These are phyloP conservation scores for Arxiozyma slooffiae DNA, from an alignment of 1,139 yeast genomes.

Conservation along the genomic window DNA sequence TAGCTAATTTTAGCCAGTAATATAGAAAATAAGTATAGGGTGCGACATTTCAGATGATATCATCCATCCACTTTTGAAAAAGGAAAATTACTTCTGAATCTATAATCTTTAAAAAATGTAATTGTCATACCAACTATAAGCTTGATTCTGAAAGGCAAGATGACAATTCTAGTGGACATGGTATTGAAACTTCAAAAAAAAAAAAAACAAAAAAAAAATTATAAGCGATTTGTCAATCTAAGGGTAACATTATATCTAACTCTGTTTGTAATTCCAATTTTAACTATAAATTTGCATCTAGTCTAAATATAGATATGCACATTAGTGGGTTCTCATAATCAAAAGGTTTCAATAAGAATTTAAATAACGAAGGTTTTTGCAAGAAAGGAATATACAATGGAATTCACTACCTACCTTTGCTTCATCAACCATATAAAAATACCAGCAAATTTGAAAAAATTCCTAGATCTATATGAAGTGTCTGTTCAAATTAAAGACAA, in stretches of 20 bases:
- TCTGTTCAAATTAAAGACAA: constrained; percentile 24
- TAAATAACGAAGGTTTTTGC: constrained; percentile 18
- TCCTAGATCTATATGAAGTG: constrained; percentile 36
- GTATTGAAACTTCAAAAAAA: not conserved
- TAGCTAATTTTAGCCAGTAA: not conserved
- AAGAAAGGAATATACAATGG: constrained; percentile 22
- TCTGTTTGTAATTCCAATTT: not conserved
- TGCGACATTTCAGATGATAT: not conserved
- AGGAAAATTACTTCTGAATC: not conserved
- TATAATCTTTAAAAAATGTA: not conserved
- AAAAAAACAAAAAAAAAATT: no score
- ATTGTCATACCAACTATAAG: not conserved
- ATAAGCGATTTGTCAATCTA: no score
- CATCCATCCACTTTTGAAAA: not conserved
- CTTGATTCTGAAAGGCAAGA: not conserved
- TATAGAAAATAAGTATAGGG: not conserved
- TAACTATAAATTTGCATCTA: not conserved
- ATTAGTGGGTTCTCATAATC: not conserved
- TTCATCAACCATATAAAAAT: constrained; percentile 24
- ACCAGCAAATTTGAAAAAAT: constrained; percentile 28
- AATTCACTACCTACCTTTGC: constrained; percentile 29
- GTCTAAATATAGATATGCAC: not conserved
- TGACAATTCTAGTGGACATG: not conserved
- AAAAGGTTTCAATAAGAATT: not conserved
- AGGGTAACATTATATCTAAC: not conserved